These are phyloP conservation scores for Allium cepa DNA, from an alignment of 106 monocot genomes.

Conservation along the genomic window DNA sequence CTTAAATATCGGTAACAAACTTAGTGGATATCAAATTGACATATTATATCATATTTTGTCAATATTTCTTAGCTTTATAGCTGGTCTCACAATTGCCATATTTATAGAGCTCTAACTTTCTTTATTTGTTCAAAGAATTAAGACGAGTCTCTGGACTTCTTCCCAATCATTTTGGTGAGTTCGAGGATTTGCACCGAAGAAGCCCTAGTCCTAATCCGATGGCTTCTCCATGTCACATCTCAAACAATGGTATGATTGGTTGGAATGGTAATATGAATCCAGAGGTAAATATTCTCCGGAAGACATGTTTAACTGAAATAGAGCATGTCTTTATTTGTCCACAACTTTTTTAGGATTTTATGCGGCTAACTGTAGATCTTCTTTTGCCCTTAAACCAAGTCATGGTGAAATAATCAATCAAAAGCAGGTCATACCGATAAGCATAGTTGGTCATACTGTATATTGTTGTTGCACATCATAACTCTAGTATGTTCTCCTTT, in stretches of 20 bases:
- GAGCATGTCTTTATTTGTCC: not conserved
- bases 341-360: not conserved
- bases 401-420: no score
- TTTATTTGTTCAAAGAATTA: conserved; percentile 40
- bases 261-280: conserved; percentile 54
- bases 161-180: conserved; percentile 60
- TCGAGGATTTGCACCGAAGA: conserved; percentile 57
- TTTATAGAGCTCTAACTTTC: no score
- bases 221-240: conserved; percentile 1
- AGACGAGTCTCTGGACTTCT: conserved; percentile 65
- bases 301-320: no score
- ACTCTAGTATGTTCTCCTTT: no score
- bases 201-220: conserved; percentile 64
- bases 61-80: no score
- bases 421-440: no score
- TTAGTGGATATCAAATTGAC: no score
- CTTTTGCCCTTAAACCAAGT: not conserved
- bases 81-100: no score
- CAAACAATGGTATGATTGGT: conserved; percentile 25
- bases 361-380: not conserved
- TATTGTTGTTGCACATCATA: no score
- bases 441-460: no score
- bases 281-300: conserved; percentile 37
- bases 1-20: no score
- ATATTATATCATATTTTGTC: no score